Base-by-base conservation (phyloP, 202 grass and related monocot species). In the Sporobolus alterniflorus region DNA sequence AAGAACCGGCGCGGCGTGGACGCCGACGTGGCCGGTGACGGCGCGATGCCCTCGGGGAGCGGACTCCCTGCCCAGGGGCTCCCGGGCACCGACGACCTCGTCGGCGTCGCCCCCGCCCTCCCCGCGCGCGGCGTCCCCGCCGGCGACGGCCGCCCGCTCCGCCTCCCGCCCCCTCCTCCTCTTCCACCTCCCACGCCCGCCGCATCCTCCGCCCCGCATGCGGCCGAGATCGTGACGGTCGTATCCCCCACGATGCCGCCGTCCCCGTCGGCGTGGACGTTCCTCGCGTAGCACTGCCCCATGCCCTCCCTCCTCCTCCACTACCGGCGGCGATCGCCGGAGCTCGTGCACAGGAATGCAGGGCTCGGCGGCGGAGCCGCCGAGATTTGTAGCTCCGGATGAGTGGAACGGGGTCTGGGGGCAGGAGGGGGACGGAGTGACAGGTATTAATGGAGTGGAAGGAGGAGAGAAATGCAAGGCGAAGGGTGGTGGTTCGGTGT, bases 221-320 rank as follows among this genome's bases (percentile, higher is more conserved):
- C 83, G 2, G 78, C 85, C 50, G 91, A 85, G 25, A 83, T 80
- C 42, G 82, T 78, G 57, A 85, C 86, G 84, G 86, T 91, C 66
- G 92, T 86, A 20, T 64, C 75, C 44, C 40, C 79, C 65, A 80
- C 71, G 50, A 50, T 43, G 55, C 33, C 85, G 18, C 36, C 91
- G 61, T 91, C 87, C 69, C 46, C 85, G 57, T 85, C 88, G 32
- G 85, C 85, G 42, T 85, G 79, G 74, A 89, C 67, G 88, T 93
- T 96, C 87, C 79, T 90, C 46, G 93, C 97, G 77, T 92, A 96
- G 83, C 97, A 99, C 86, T 96, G 93, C 34, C 97, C 97, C 97
- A 99, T 98, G 51, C 17, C 64, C 59, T 26, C 28, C 59, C 36
- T 40, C 69, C 25, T 49, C 64, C 64, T 40, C 64, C 64, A 11